Evolutionary conservation across 1,284 basidiomycete genomes (phyloP).

Genomic region (Ustanciosporium gigantosporum): DNA sequence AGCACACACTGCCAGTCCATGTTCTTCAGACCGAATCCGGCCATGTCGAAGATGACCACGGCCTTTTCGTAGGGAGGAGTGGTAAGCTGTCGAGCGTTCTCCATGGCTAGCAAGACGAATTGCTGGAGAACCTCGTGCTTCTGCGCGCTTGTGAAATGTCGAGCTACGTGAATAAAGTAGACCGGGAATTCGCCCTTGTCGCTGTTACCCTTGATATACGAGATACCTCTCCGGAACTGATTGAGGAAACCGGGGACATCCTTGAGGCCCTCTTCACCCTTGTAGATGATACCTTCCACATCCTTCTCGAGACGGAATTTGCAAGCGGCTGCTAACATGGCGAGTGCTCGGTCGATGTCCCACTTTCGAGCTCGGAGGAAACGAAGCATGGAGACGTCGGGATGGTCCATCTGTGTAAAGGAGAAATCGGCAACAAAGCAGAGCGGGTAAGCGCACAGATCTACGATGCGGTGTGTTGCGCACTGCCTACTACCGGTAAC

Average conservation of each 20-base stretch:
- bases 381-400: slow-evolving; percentile 56
- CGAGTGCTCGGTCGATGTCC: slow-evolving; percentile 59
- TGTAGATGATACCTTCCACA: slow-evolving; percentile 53
- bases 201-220: slow-evolving; percentile 60
- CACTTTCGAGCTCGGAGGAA: slow-evolving; percentile 61
- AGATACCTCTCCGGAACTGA: slow-evolving; percentile 60
- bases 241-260: slow-evolving; percentile 60
- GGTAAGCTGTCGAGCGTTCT: slow-evolving; percentile 53
- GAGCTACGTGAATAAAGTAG: slow-evolving; percentile 61
- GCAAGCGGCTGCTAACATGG: slow-evolving; percentile 58
- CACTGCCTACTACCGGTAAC: too few relatives aligned
- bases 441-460: too few relatives aligned
- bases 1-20: slow-evolving; percentile 61
- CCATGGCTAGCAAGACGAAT: slow-evolving; percentile 59
- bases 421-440: too few relatives aligned
- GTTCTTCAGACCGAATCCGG: slow-evolving; percentile 60
- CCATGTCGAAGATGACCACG: slow-evolving; percentile 59
- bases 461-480: too few relatives aligned
- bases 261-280: slow-evolving; percentile 60
- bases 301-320: slow-evolving; percentile 61
- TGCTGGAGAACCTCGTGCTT: slow-evolving; percentile 59
- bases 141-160: slow-evolving; percentile 59
- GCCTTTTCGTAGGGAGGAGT: slow-evolving; percentile 58
- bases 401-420: slow-evolving; percentile 57
- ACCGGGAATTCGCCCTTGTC: slow-evolving; percentile 55